A percentile compares a stretch with the other conserved stretches of the same genome.
These are phyloP conservation scores for Naumovozyma dairenensis DNA, from an alignment of 805 yeast species.

Conservation along the genomic window DNA sequence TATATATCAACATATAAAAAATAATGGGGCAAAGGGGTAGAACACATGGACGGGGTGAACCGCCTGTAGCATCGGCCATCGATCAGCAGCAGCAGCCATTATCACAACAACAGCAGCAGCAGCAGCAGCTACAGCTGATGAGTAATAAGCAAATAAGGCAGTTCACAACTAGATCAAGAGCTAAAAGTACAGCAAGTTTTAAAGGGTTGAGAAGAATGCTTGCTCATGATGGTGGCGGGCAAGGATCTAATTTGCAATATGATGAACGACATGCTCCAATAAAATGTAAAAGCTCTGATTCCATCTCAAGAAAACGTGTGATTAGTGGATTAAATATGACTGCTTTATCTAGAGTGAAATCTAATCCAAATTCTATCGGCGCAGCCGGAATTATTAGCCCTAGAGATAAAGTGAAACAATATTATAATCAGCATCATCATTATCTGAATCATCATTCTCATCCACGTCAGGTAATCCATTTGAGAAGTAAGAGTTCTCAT, in stretches of 20 bases:
- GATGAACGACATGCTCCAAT: too few relatives aligned
- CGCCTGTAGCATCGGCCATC: too few relatives aligned
- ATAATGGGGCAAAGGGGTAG: conserved; percentile 2
- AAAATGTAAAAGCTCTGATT: conserved; percentile 21
- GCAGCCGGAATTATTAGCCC: neutral
- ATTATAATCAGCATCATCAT: too few relatives aligned
- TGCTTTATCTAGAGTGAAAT: conserved; percentile 19
- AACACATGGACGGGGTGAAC: too few relatives aligned
- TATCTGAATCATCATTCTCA: conserved; percentile 1
- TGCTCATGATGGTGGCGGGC: conserved; percentile 15
- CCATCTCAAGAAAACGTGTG: conserved; percentile 20
- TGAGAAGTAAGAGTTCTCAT: conserved; percentile 23
- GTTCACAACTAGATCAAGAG: conserved; percentile 25
- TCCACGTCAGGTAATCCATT: too few relatives aligned
- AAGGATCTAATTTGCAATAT: neutral
- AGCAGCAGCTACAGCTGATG: too few relatives aligned
- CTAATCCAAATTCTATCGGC: conserved; percentile 11
- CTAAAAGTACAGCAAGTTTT: conserved; percentile 27
- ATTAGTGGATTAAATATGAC: conserved; percentile 28
- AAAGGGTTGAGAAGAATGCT: conserved; percentile 23
- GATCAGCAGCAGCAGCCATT: too few relatives aligned
- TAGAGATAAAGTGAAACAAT: too few relatives aligned
- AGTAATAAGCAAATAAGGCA: conserved; percentile 17
- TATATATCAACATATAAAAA: too few relatives aligned
- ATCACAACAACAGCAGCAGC: too few relatives aligned